Conservation (phyloP, 176 grass and related monocot genomes). For the Phragmites australis region DNA sequence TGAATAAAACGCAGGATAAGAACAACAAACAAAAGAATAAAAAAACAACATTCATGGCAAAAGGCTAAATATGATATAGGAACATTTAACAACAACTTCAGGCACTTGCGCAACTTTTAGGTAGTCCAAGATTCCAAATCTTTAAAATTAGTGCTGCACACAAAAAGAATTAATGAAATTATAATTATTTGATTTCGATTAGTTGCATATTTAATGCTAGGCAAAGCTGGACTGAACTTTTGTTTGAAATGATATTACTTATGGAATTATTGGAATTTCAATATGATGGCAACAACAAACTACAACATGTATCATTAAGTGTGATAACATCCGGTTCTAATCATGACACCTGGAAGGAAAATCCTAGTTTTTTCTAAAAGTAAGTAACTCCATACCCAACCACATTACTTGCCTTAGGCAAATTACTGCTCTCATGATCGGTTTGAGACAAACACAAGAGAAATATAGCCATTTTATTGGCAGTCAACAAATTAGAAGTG, state of each 20-base stretch:
- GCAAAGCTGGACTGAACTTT: not conserved
- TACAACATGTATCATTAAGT: not conserved
- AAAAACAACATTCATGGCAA: not conserved
- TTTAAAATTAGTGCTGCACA: not conserved
- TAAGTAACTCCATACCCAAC: not conserved
- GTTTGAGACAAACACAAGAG: not conserved
- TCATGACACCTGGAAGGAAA: not conserved
- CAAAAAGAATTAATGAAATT: not conserved
- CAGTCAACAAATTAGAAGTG: not conserved
- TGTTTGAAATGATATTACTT: not conserved
- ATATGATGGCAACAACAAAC: not conserved
- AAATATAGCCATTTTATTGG: not conserved
- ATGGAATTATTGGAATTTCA: not conserved
- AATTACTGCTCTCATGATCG: not conserved
- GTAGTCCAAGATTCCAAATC: not conserved
- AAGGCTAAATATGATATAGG: not conserved
- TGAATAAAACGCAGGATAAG: slow-evolving; percentile 24
- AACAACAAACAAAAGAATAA: not conserved
- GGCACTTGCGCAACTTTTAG: not conserved
- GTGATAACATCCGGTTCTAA: not conserved
- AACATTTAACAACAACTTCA: not conserved
- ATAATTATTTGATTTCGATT: not conserved
- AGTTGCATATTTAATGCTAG: not conserved
- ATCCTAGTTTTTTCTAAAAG: not conserved
- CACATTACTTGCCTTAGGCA: not conserved